Evolutionary conservation across 2,329 filamentous ascomycete genomes (phyloP).

Genomic region (Monosporascus cannonballus): DNA sequence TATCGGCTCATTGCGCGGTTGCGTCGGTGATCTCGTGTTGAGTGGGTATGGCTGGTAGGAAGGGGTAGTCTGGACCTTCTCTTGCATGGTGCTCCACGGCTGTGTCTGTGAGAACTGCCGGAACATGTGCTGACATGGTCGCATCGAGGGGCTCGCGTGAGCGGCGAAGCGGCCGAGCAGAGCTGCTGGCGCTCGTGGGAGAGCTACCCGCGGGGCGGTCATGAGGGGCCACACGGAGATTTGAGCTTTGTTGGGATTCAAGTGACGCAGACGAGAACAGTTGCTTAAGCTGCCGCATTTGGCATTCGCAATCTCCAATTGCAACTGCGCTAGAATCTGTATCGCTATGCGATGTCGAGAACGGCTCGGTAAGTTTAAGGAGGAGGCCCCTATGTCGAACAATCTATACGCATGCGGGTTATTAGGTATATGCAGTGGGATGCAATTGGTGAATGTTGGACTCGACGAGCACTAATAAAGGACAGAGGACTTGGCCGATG

Average conservation of each 20-base stretch:
- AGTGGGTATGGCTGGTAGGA: conserved; percentile 49
- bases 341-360: background rate
- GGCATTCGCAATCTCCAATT: background rate
- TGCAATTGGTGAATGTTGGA: too few relatives aligned
- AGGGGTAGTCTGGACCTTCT: conserved; percentile 21
- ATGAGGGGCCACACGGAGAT: conserved; percentile 23
- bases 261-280: background rate
- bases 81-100: conserved; percentile 18
- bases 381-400: too few relatives aligned
- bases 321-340: background rate
- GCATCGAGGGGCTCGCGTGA: conserved; percentile 34
- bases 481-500: background rate
- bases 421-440: too few relatives aligned
- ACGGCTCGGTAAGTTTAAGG: background rate
- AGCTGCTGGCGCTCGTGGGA: conserved; percentile 24
- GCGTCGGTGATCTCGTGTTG: conserved; percentile 33
- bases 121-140: conserved; percentile 32
- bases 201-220: conserved; percentile 33
- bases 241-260: background rate
- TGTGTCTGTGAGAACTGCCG: conserved; percentile 36
- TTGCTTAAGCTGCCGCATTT: background rate
- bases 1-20: conserved; percentile 36
- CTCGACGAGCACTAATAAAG: too few relatives aligned
- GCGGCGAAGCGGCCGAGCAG: conserved; percentile 21
- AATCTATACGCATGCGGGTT: too few relatives aligned